Evolutionary conservation across 78 protist species (phyloP), one percentile per base, ranked within the genome.

Genomic region (Pigoraptor vietnamica): DNA sequence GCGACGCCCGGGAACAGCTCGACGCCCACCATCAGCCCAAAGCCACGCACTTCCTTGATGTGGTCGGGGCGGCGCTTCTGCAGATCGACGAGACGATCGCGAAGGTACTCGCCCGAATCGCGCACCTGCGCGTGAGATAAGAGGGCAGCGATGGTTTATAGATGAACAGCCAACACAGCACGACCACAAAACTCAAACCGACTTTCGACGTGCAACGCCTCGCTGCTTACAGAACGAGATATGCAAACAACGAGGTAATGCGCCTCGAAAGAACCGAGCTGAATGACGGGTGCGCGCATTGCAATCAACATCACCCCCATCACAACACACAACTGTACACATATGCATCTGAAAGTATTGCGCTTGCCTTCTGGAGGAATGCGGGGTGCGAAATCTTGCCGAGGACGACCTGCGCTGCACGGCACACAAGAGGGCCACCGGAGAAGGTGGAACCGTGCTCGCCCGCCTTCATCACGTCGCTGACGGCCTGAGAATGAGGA

Each of bases 381-480:
- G 14, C 82, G 2, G 25, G 92, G 93, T 90, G 9, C 35, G 39
- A 2, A 38, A 97, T 95, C 25, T 40, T 37, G 0, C 87, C 56
- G 32, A 97, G 86, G n/a, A 93, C 95, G 40, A 88, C 88, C 2
- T 55, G 56, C 9, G 93, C 97, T 23, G 87, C 96, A 2, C 91
- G 89, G 48, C 93, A 83, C 33, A 93, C 94, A 38, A 94, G 37
- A n/a, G 98, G 97, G 40, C 95, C 94, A 37, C 97, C 98, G 67
- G 95, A 96, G 90, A 93, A 97, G 1, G 98, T 97, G 35, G 96
- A 92, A 21, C 96, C 96, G 92, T 96, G 97, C 34, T 94, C 95
- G 36, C 96, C 97, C 33, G 94, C 94, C 39, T 92, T 40, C n/a
- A 94, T 93, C 48, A 24, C 82, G 56, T 38, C 95, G 94, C 40